Base-by-base conservation (phyloP, 73 alveolate genomes). In the Paramecium tetraurelia region DNA sequence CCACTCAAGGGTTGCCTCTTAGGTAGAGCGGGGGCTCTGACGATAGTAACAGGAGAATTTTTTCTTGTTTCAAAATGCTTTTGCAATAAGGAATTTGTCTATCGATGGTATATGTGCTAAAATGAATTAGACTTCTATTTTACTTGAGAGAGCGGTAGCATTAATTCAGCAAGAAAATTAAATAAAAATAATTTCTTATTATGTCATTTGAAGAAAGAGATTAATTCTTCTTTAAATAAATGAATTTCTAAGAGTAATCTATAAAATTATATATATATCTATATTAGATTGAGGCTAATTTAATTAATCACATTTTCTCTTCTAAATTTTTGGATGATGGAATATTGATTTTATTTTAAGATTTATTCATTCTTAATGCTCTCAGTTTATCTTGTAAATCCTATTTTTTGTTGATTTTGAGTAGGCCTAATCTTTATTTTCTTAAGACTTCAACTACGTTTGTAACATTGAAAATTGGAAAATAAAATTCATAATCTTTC, bases 61-160 rank as follows among this genome's bases (percentile, higher is more conserved):
- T 72, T 72, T 20, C 86, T 33, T 72, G 86, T 36, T 38, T 72
- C 86, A 40, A 72, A 72, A 72, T 72, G 57, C 35, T 72, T 72
- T 22, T 72, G 16, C 36, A 72, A 21, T 31, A 72, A 22, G 33
- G 86, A 72, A 29, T 59, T 35, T 33, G 86, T 35, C 35, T 72
- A n/a, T 16, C 86, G 14, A 72, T 72, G 86, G 59, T 72, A 72
- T 2, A 72, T 72, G 18, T 72, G 36, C 59, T 72, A 29, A 9
- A 24, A 36, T 20, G 31, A 63, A 63, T 12, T 31, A 31, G 27
- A 31, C 46, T 63, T 12, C 84, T 63, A 12, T 12, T 27, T 27
- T 63, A 63, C 84, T 63, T 63, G 31, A 63, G 84, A 22, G 11
- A 63, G 41, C 24, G 84, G 84, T 31, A 63, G 14, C 84, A 63